phyloP scores from a whole-genome alignment of 192 early-diverging fungal species.

The Chytriomyces confervae region DNA sequence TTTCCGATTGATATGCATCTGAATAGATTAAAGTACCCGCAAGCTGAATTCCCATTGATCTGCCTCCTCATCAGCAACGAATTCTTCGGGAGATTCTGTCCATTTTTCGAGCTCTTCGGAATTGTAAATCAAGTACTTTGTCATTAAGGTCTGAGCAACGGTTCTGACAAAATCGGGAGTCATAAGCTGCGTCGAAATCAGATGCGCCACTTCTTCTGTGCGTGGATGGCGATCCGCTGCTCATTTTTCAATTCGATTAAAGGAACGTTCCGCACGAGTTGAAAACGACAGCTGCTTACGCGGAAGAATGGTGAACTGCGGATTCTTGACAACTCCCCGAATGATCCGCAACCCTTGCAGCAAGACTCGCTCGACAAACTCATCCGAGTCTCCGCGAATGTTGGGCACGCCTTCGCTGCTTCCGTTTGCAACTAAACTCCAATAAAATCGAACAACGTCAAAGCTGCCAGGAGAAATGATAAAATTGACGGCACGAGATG shows the following conservation, averaged over 20 bases:
- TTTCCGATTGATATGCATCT: too few relatives aligned
- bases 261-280: background rate
- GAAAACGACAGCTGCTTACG: constrained; percentile 6
- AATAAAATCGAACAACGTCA: constrained; percentile 77
- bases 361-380: constrained; percentile 26
- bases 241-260: too few relatives aligned
- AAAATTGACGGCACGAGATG: constrained; percentile 69
- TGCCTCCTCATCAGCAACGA: constrained; percentile 76
- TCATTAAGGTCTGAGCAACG: constrained; percentile 73
- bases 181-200: constrained; percentile 57
- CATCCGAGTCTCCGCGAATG: constrained; percentile 2
- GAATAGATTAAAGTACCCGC: constrained; percentile 43
- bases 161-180: constrained; percentile 70
- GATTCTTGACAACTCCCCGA: constrained; percentile 24
- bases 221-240: constrained; percentile 25
- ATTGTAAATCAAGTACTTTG: constrained; percentile 75
- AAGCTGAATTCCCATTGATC: constrained; percentile 87
- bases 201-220: constrained; percentile 8
- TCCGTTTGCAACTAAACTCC: constrained; percentile 60
- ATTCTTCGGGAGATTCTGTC: constrained; percentile 86
- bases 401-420: constrained; percentile 10
- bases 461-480: constrained; percentile 64
- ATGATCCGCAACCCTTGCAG: constrained; percentile 16
- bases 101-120: constrained; percentile 75
- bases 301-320: constrained; percentile 18